Conservation (phyloP, 805 yeast species). For the Soucietia sequanensis region DNA sequence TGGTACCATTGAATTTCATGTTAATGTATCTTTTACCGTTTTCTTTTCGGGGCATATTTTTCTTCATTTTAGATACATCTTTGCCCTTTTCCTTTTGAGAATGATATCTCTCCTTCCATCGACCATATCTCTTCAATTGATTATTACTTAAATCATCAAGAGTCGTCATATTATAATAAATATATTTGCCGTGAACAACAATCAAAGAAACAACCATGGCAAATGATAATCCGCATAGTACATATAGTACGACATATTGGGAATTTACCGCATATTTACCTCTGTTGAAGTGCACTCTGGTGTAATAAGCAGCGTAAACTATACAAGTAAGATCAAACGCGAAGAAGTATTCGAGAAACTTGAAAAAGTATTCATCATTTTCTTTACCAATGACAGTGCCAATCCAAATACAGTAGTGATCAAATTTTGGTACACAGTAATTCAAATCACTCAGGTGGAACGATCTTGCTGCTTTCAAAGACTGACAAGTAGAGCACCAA, state of each 20-base stretch:
- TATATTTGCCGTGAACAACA: conserved; percentile 43
- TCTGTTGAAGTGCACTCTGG: conserved; percentile 19
- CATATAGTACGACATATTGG: conserved; percentile 48
- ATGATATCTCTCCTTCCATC: conserved; percentile 16
- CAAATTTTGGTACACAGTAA: conserved; percentile 70
- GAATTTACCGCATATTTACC: conserved; percentile 34
- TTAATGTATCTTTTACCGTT: conserved; percentile 44
- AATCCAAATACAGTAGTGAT: conserved; percentile 81
- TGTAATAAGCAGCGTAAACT: conserved; percentile 22
- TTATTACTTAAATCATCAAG: conserved; percentile 51
- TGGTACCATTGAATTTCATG: conserved; percentile 26
- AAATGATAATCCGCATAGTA: conserved; percentile 45
- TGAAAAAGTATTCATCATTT: conserved; percentile 62
- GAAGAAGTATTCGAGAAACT: conserved; percentile 42
- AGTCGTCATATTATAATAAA: conserved; percentile 51
- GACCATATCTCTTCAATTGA: conserved; percentile 28
- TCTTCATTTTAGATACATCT: conserved; percentile 1
- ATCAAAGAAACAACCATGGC: conserved; percentile 44
- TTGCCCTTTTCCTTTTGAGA: conserved; percentile 8
- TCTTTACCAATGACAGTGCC: conserved; percentile 68
- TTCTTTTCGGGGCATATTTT: conserved; percentile 16
- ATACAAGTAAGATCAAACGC: conserved; percentile 31
- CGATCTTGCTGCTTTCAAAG: conserved; percentile 63
- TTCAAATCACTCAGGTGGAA: conserved; percentile 63
- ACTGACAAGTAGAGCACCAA: conserved; percentile 69